Base-by-base conservation (phyloP, 2,329 filamentous ascomycete genomes). In the Trichophaea hybrida region DNA sequence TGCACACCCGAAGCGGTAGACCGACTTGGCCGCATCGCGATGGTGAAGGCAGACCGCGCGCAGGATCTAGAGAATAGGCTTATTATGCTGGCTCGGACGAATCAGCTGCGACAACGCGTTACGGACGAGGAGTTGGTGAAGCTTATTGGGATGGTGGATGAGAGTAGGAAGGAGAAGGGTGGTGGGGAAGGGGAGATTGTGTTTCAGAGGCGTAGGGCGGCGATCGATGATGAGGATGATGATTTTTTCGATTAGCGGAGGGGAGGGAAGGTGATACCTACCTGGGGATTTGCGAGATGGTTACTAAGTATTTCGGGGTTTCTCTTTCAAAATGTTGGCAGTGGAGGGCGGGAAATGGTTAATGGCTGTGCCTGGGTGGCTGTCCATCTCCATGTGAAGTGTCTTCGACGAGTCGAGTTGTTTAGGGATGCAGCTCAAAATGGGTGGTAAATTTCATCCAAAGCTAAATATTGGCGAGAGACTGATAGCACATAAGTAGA, bases 121-220 rank as follows among this genome's bases (percentile, higher is more conserved):
- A 91, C 86, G 1, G 93, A 98, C 74, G 83, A 84, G 53, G 90
- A 97, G 76, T 78, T 98, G 69, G 96, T 97, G 77, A 88, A 94
- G 66, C 78, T 98, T 59, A 75, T 98, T 65, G 86, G 83, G 64
- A 88, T 88, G 13, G 81, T 96, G 61, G 84, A 88, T 31, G 89
- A 95, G 70, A 85, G 81, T 66, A 78, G 83, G 73, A 72, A 75
- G 67, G 73, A 75, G 59, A 63, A 83, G 73, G 80, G 88, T 73
- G 77, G 77, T 61, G 82, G 88, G 71, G 77, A 77, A 61, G 82
- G 88, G 71, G 93, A 88, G 76, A 93, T 96, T 72, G 87, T 94
- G 38, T 86, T 95, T 59, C 85, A 78, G 69, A 78, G 90, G 69
- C 79, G 89, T 70, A 94, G 91, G 73, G 87, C 80, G 2, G 87